Percentiles rank a stretch among this genome's conserved stretches.
phyloP scores from a whole-genome alignment of 129 eudicot species.

The Rutidosis leptorrhynchoides region DNA sequence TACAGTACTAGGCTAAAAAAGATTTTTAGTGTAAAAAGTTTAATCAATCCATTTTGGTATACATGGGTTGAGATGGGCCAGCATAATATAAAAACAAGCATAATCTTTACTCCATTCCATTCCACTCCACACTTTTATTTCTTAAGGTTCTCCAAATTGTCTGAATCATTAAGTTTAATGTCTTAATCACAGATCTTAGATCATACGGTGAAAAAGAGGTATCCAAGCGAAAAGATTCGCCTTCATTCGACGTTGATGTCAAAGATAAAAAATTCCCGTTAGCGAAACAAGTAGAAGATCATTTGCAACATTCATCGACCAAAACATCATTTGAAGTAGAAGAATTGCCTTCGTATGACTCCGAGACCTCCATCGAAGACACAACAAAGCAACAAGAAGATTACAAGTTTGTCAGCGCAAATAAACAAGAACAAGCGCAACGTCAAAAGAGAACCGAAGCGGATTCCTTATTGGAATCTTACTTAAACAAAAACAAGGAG shows the following conservation, averaged over 20 bases:
- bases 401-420: slow-evolving; percentile 18
- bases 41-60: background rate
- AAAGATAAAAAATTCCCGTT: slow-evolving; percentile 20
- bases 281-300: slow-evolving; percentile 17
- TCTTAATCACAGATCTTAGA: slow-evolving; percentile 21
- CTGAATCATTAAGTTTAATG: slow-evolving; percentile 1
- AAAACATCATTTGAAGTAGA: slow-evolving; percentile 46
- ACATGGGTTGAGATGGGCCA: background rate
- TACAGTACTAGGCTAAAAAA: too few species aligned
- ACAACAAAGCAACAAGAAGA: slow-evolving; percentile 38
- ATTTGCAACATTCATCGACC: slow-evolving; percentile 30
- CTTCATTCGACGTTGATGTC: slow-evolving; percentile 23
- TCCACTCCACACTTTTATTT: slow-evolving; percentile 2
- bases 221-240: slow-evolving; percentile 23
- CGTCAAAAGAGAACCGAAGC: slow-evolving; percentile 25
- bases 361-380: slow-evolving; percentile 50
- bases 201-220: slow-evolving; percentile 25
- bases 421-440: slow-evolving; percentile 32
- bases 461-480: slow-evolving; percentile 24
- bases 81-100: background rate
- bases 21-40: background rate
- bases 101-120: background rate
- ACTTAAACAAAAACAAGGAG: slow-evolving; percentile 29
- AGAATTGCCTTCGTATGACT: slow-evolving; percentile 46
- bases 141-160: background rate